phyloP scores from a whole-genome alignment of 768 basidiomycete genomes.

The Rhodotorula taiwanensis region DNA sequence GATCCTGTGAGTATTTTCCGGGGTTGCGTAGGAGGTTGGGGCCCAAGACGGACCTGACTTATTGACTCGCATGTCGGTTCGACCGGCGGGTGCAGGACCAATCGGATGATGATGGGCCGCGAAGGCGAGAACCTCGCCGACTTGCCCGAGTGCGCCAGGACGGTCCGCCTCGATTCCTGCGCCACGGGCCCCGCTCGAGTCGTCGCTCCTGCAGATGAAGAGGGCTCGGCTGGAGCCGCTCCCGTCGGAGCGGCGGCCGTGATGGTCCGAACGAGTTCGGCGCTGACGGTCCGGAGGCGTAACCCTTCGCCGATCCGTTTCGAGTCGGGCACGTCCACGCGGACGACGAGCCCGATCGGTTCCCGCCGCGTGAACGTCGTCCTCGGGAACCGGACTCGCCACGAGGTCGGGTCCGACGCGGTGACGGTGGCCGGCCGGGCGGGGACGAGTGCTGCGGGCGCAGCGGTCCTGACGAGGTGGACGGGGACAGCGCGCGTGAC shows the following conservation, averaged over 20 bases:
- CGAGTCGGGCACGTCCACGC: conserved; percentile 65
- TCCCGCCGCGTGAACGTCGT: conserved; percentile 66
- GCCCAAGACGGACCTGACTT: conserved; percentile 36
- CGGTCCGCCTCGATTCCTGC: conserved; percentile 22
- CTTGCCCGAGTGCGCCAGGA: conserved; percentile 76
- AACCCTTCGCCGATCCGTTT: conserved; percentile 65
- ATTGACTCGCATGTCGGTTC: conserved; percentile 46
- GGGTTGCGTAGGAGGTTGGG: too few species aligned
- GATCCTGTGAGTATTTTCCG: too few species aligned
- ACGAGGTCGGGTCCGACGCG: not conserved
- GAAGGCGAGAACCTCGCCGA: conserved; percentile 81
- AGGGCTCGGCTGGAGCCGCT: not conserved
- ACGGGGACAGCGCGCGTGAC: conserved; percentile 21
- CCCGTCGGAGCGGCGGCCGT: not conserved
- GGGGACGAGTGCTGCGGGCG: conserved; percentile 31
- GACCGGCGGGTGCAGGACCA: conserved; percentile 58
- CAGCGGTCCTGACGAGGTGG: conserved; percentile 33
- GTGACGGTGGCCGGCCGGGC: not conserved
- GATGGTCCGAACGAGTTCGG: conserved; percentile 63
- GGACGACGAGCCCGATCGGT: conserved; percentile 68
- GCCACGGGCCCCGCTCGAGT: not conserved
- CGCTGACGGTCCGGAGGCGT: conserved; percentile 69
- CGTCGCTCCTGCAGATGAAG: not conserved
- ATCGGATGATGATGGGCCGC: conserved; percentile 65
- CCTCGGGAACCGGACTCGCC: conserved; percentile 64